Evolutionary conservation across 148 eudicot species (phyloP).

Genomic region (Rhododendron ovatum): DNA sequence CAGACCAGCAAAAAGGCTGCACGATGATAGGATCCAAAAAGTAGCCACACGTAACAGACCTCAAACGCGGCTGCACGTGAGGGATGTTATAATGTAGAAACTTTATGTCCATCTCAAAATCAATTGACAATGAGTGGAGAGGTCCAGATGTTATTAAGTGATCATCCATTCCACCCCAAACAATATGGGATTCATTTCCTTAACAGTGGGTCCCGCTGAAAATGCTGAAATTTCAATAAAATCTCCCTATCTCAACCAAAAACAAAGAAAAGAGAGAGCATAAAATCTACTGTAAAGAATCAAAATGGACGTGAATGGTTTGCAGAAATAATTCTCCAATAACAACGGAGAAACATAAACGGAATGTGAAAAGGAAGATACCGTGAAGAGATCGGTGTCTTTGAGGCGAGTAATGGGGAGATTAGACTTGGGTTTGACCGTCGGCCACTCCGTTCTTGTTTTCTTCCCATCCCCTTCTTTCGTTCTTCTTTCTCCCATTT

Average conservation of each 20-base stretch:
- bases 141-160: no score
- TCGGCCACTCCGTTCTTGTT: slow-evolving; percentile 51
- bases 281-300: neutral
- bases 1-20: no score
- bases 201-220: neutral
- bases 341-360: neutral
- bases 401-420: slow-evolving; percentile 58
- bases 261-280: neutral
- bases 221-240: neutral
- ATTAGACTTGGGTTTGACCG: slow-evolving; percentile 58
- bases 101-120: no score
- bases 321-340: neutral
- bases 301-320: neutral
- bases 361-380: slow-evolving; percentile 12
- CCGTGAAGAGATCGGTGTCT: slow-evolving; percentile 69
- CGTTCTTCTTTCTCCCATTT: slow-evolving; percentile 38
- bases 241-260: neutral
- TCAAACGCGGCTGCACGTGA: no score
- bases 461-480: slow-evolving; percentile 33
- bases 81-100: no score
- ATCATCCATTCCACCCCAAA: no score
- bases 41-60: no score
- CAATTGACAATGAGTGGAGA: no score
- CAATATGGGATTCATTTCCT: no score
- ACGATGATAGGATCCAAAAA: no score